A percentile compares a stretch with the other conserved stretches of the same genome.
These are phyloP conservation scores for Ophiostoma novo-ulmi DNA, from an alignment of 2,329 filamentous ascomycete genomes.

Conservation along the genomic window DNA sequence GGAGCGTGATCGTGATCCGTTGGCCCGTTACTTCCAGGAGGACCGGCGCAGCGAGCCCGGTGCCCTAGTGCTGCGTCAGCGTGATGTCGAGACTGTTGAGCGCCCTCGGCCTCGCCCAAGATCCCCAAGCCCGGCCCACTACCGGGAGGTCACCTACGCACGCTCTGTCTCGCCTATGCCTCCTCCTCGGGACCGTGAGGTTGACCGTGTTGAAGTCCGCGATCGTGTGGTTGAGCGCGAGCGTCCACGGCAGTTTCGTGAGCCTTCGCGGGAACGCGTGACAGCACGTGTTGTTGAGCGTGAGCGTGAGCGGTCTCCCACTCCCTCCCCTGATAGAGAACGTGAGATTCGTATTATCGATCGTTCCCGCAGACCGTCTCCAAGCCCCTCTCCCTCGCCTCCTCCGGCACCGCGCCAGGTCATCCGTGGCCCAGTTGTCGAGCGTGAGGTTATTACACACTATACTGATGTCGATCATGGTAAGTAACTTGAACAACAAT, in stretches of 20 bases:
- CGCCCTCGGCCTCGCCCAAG: constrained; percentile 40
- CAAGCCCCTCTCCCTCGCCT: constrained; percentile 46
- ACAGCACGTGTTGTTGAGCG: constrained; percentile 25
- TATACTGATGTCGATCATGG: constrained; percentile 84
- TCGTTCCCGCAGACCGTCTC: constrained; percentile 42
- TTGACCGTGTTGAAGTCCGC: constrained; percentile 32
- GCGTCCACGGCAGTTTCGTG: constrained; percentile 22
- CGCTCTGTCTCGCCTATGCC: constrained; percentile 38
- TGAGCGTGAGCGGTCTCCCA: constrained; percentile 43
- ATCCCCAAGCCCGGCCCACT: constrained; percentile 39
- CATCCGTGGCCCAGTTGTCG: constrained; percentile 72
- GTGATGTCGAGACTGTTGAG: constrained; percentile 53
- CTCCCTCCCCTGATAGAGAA: constrained; percentile 39
- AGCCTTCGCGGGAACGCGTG: constrained; percentile 22
- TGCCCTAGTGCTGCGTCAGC: constrained; percentile 49
- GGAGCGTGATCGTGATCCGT: constrained; percentile 39
- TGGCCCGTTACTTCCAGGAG: constrained; percentile 49
- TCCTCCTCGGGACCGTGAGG: constrained; percentile 34
- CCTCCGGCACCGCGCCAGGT: constrained; percentile 52
- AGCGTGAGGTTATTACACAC: constrained; percentile 84
- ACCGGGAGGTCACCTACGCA: constrained; percentile 37
- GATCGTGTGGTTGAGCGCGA: constrained; percentile 29
- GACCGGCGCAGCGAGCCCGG: constrained; percentile 45
- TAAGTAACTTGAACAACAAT: constrained; percentile 40
- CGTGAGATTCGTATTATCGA: constrained; percentile 46